A percentile compares a stretch with the other conserved stretches of the same genome.
phyloP scores from a whole-genome alignment of 306 rosid species.

The Crataegus laevigata region DNA sequence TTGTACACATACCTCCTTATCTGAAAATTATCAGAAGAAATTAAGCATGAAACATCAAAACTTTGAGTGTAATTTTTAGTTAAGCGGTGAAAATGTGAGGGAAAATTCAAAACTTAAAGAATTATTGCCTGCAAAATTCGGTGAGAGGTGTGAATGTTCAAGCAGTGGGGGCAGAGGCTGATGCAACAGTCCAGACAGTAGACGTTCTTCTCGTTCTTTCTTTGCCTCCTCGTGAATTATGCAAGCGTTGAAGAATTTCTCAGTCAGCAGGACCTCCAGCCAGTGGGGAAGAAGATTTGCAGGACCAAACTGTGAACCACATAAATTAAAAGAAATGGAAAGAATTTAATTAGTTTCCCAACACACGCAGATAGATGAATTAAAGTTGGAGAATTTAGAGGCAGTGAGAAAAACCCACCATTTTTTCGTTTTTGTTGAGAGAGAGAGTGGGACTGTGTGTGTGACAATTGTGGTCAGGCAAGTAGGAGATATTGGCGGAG shows the following conservation, averaged over 20 bases:
- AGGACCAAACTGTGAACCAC: slow-evolving; percentile 20
- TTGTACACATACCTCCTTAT: slow-evolving; percentile 82
- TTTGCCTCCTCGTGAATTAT: slow-evolving; percentile 68
- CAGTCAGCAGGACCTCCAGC: slow-evolving; percentile 61
- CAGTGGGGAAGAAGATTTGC: slow-evolving; percentile 54
- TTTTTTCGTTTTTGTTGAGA: neutral
- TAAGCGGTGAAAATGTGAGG: neutral
- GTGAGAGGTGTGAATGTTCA: slow-evolving; percentile 64
- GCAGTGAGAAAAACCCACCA: slow-evolving; percentile 35
- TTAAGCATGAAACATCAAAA: neutral
- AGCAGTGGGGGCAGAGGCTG: slow-evolving; percentile 89
- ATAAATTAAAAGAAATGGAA: neutral
- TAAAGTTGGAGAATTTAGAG: neutral
- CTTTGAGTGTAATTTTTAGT: neutral
- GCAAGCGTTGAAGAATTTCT: slow-evolving; percentile 95
- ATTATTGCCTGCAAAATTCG: slow-evolving; percentile 69
- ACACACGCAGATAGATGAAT: neutral
- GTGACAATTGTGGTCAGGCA: slow-evolving; percentile 6
- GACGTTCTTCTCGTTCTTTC: slow-evolving; percentile 88
- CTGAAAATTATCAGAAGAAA: slow-evolving; percentile 23
- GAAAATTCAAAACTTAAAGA: neutral
- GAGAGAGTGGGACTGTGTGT: neutral
- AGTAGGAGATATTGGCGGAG: slow-evolving; percentile 24
- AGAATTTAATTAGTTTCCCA: neutral
- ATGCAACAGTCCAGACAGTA: slow-evolving; percentile 84